A percentile compares a stretch with the other conserved stretches of the same genome.
Evolutionary conservation across 2,329 filamentous ascomycete genomes (phyloP).

Genomic region (Calonectria ilicicola): DNA sequence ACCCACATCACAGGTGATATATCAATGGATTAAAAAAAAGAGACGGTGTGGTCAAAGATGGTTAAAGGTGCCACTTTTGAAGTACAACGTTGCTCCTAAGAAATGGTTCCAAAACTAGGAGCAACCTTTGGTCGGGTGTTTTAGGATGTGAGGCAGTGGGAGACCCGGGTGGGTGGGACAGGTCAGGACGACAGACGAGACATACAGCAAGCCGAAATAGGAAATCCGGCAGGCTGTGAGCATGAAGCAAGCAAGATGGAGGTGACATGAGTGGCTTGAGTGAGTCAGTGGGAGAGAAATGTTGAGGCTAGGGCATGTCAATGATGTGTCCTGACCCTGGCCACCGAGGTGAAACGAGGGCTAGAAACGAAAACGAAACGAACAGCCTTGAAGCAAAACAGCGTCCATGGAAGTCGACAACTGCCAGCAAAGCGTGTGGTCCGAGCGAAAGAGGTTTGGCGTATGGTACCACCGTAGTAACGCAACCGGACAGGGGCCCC

Average conservation of each 20-base stretch:
- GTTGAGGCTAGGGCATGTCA: slow-evolving; percentile 9
- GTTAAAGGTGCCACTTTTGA: background rate
- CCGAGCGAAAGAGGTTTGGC: background rate
- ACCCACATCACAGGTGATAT: too few species aligned
- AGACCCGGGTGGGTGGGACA: slow-evolving; percentile 8
- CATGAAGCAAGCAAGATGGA: slow-evolving; percentile 13
- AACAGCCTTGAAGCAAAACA: slow-evolving; percentile 1
- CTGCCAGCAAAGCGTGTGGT: slow-evolving; percentile 5
- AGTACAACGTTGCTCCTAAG: background rate
- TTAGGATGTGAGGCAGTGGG: slow-evolving; percentile 3
- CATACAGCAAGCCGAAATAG: slow-evolving; percentile 4
- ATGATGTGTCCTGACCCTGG: slow-evolving; percentile 9
- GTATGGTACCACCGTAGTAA: background rate
- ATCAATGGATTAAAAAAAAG: background rate
- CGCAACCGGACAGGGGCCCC: background rate
- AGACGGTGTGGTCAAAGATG: background rate
- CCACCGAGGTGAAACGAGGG: slow-evolving; percentile 19
- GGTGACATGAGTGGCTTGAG: slow-evolving; percentile 18
- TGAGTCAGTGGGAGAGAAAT: slow-evolving; percentile 7
- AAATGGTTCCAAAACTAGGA: background rate
- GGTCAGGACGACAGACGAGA: slow-evolving; percentile 4
- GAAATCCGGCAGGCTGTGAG: background rate
- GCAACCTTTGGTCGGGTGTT: background rate
- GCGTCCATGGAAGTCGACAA: background rate
- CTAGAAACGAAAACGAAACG: slow-evolving; percentile 25